Base-by-base conservation (phyloP, 305 asterid genomes). In the Rubia balearica region DNA sequence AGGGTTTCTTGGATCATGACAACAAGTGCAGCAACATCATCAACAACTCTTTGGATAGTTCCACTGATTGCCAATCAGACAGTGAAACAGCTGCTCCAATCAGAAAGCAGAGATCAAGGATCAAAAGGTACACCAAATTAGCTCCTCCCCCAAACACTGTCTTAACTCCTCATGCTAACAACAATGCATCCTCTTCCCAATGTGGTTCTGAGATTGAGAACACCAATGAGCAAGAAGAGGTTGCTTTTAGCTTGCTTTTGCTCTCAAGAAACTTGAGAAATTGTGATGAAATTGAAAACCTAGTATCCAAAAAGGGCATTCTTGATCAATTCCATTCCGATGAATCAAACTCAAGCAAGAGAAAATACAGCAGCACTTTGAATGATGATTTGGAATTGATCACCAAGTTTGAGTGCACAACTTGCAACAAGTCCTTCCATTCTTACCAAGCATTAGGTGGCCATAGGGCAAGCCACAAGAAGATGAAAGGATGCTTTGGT, bases 401-500 rank as follows among this genome's bases (percentile, higher is more conserved):
- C 74, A 33, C 67, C 76, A 84, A 75, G 65, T 88, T 85, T 81
- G 72, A 72, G 49, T 88, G 94, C 76, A 78, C 86, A 8, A 70
- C 81, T 59, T 88, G 94, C 74, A 84, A 80, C 67, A 88, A 83
- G 68, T 74, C 74, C 17, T 88, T 88, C 63, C 77, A 82, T 42
- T 85, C 94, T 2, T 88, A 84, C 79, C 94, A 88, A 75, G 94
- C 94, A 9, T 64, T 88, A 57, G 94, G 94, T 2, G 94, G 94
- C 3, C 94, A 88, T 67, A 81, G 90, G 70, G 89, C 94, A 5
- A 88, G 94, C 71, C 90, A 88, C 75, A 85, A 81, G 71, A 90
- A 84, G 75, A 79, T 80, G 82, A 86, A 83, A 74, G 87, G 84
- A 46, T 80, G 85, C 74, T 85, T 82, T 76, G 80, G 80, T 33